Evolutionary conservation across 2,329 filamentous ascomycete genomes (phyloP).

Genomic region (Curvularia sp.): DNA sequence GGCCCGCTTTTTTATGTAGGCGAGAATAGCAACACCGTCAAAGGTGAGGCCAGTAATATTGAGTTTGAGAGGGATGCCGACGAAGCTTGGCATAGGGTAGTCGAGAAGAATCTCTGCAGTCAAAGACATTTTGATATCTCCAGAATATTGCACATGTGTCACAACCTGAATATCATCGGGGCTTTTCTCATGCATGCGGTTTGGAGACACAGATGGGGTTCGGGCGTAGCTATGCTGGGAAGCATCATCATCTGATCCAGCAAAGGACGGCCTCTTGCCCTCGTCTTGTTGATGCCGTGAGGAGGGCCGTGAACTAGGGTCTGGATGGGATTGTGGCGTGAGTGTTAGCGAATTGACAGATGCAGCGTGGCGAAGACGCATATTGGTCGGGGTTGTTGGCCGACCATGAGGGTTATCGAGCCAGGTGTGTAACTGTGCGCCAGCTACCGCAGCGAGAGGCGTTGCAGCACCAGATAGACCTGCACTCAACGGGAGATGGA

Average conservation of each 20-base stretch:
- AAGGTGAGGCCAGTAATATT: conserved; percentile 96
- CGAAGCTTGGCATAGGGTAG: conserved; percentile 98
- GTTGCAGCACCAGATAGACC: conserved; percentile 79
- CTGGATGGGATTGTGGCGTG: conserved; percentile 56
- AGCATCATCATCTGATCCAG: conserved; percentile 35
- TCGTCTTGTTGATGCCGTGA: conserved; percentile 53
- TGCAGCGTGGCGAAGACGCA: conserved; percentile 48
- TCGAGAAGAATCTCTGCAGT: conserved; percentile 96
- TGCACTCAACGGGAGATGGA: conserved; percentile 76
- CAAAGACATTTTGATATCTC: conserved; percentile 84
- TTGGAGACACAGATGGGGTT: conserved; percentile 51
- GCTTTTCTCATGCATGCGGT: conserved; percentile 72
- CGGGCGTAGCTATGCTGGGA: conserved; percentile 41
- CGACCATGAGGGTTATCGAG: conserved; percentile 45
- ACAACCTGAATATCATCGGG: conserved; percentile 92
- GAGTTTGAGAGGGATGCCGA: conserved; percentile 90
- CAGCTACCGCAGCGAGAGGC: conserved; percentile 79
- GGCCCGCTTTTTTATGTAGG: conserved; percentile 85
- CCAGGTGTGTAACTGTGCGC: conserved; percentile 69
- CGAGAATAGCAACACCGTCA: conserved; percentile 90
- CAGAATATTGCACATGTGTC: conserved; percentile 86
- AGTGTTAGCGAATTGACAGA: conserved; percentile 57
- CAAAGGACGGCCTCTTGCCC: conserved; percentile 37
- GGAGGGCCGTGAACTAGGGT: conserved; percentile 54
- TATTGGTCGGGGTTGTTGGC: conserved; percentile 45